Conservation (phyloP, 805 yeast species). For the Blastobotrys peoriensis region DNA sequence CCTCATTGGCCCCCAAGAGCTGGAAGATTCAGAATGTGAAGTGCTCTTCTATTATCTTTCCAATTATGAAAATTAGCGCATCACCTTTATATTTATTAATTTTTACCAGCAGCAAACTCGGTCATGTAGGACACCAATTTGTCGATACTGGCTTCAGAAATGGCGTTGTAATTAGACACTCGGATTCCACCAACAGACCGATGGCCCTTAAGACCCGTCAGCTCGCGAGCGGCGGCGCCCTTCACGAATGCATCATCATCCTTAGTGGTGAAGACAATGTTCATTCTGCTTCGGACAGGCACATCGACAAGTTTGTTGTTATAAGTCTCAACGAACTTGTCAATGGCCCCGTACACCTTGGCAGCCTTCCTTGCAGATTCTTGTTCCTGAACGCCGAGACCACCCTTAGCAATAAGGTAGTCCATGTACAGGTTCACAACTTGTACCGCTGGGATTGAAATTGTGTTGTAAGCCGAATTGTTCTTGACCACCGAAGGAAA, state of each 20-base stretch:
- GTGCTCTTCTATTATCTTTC: conserved; percentile 20
- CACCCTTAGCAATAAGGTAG: conserved; percentile 61
- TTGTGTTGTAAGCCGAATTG: conserved; percentile 92
- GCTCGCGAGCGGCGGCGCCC: conserved; percentile 51
- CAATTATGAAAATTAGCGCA: conserved; percentile 10
- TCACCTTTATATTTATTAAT: background rate
- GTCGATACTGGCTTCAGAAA: conserved; percentile 54
- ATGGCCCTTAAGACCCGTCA: conserved; percentile 88
- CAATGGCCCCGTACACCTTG: conserved; percentile 59
- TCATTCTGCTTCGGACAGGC: conserved; percentile 76
- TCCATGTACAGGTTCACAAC: conserved; percentile 74
- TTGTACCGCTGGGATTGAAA: conserved; percentile 88
- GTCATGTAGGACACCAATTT: conserved; percentile 50
- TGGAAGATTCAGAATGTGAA: background rate
- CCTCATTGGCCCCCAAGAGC: conserved; percentile 9
- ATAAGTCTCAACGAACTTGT: conserved; percentile 58
- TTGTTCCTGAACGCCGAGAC: conserved; percentile 55
- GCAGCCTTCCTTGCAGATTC: conserved; percentile 57
- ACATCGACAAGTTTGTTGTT: conserved; percentile 54
- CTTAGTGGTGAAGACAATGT: conserved; percentile 78
- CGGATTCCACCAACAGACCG: conserved; percentile 97
- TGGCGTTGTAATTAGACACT: conserved; percentile 88
- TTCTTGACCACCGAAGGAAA: conserved; percentile 80
- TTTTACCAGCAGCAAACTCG: conserved; percentile 43
- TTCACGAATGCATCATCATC: conserved; percentile 68